Evolutionary conservation across 768 basidiomycete species (phyloP).

Genomic region (Lactifluus rugatus): DNA sequence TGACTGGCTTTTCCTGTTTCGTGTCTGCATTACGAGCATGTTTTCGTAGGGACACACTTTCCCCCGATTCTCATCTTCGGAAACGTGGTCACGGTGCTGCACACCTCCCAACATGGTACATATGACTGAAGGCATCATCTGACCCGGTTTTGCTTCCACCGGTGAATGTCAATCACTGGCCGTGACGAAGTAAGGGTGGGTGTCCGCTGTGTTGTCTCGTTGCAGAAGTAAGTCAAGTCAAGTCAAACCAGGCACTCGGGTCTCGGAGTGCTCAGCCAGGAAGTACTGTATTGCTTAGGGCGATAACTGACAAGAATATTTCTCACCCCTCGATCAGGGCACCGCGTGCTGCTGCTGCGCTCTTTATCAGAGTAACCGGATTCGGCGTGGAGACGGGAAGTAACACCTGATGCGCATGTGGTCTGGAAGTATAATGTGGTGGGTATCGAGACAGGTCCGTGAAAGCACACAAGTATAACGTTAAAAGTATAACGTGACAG

Average conservation of each 20-base stretch:
- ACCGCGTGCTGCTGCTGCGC: too few relatives aligned
- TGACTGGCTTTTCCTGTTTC: background rate
- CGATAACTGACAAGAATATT: background rate
- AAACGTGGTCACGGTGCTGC: constrained; percentile 6
- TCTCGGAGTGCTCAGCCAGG: background rate
- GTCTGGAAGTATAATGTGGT: constrained; percentile 2
- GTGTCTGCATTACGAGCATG: background rate
- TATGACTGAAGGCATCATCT: background rate
- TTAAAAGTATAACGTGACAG: background rate
- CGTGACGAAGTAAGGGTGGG: background rate
- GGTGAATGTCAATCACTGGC: background rate
- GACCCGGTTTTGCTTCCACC: background rate
- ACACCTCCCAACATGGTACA: background rate
- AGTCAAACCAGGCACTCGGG: background rate
- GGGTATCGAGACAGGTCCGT: constrained; percentile 9
- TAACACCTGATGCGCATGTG: background rate
- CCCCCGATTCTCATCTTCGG: background rate
- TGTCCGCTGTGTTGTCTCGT: background rate
- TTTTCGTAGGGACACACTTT: background rate
- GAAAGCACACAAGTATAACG: background rate
- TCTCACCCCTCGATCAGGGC: background rate
- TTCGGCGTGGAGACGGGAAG: background rate
- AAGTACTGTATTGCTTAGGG: too few relatives aligned
- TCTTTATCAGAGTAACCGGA: background rate
- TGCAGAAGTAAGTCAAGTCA: background rate